Evolutionary conservation across 177 flowering plant species (phyloP).

Genomic region (Vitis hybrid): DNA sequence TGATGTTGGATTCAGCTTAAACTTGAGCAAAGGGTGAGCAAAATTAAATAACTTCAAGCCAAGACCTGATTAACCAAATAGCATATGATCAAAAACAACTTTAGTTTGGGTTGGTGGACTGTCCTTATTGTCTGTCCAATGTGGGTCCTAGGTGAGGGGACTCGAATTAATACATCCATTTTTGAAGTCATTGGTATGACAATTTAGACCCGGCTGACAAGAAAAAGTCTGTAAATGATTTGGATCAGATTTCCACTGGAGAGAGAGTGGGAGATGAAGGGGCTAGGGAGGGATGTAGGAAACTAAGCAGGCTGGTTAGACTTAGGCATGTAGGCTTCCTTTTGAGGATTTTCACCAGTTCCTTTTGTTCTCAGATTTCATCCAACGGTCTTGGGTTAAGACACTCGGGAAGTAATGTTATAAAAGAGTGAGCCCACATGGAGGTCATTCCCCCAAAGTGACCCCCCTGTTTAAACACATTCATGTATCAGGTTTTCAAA

Average conservation of each 20-base stretch:
- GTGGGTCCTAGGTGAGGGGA: not conserved
- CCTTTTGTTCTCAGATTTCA: not conserved
- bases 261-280: not conserved
- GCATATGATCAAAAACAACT: not conserved
- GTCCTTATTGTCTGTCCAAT: not conserved
- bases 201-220: not conserved
- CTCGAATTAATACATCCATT: not conserved
- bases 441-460: too few relatives aligned
- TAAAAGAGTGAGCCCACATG: too few relatives aligned
- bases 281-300: not conserved
- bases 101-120: not conserved
- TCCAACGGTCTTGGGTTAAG: not conserved
- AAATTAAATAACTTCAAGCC: too few relatives aligned
- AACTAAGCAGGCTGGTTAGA: slow-evolving; percentile 1
- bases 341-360: slow-evolving; percentile 5
- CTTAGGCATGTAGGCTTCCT: slow-evolving; percentile 1
- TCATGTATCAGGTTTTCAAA: too few relatives aligned
- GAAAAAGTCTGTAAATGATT: slow-evolving; percentile 5
- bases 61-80: too few relatives aligned
- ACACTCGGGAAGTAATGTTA: too few relatives aligned
- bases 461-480: too few relatives aligned
- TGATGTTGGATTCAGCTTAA: too few relatives aligned
- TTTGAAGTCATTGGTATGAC: not conserved
- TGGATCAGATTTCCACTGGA: slow-evolving; percentile 8
- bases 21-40: too few relatives aligned